Evolutionary conservation across 495 filamentous ascomycete species (phyloP).

Genomic region (Lasiosphaeria miniovina): DNA sequence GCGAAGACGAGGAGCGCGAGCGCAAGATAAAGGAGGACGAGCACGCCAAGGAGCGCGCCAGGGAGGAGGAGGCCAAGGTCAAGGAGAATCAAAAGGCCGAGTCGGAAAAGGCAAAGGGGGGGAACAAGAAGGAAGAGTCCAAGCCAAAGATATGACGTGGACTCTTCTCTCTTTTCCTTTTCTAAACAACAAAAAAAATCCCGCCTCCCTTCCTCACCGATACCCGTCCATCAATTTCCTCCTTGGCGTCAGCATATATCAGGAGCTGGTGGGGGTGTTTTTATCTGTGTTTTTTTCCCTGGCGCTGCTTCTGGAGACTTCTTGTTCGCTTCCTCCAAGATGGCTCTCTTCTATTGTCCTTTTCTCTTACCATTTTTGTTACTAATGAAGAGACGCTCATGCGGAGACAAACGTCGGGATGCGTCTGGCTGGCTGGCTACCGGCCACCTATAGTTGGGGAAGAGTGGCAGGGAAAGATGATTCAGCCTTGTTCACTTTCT

Average conservation of each 20-base stretch:
- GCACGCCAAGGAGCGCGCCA: slow-evolving; percentile 10
- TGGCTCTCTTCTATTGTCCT: no score
- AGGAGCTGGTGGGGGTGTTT: neutral
- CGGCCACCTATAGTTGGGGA: neutral
- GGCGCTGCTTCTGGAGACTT: neutral
- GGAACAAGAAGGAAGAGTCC: neutral
- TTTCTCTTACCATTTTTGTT: neutral
- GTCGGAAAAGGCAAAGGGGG: no score
- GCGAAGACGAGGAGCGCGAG: slow-evolving; percentile 19
- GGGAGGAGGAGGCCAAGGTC: neutral
- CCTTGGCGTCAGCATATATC: neutral
- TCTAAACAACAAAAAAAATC: neutral
- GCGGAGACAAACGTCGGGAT: neutral
- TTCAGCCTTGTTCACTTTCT: no score
- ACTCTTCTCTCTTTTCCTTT: neutral
- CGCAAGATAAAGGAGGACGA: slow-evolving; percentile 19
- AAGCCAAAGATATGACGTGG: neutral
- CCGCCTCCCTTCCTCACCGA: no score
- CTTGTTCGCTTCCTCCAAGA: no score
- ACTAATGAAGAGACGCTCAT: neutral
- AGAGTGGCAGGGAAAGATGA: no score
- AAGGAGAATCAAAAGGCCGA: neutral
- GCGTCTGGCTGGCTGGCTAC: neutral
- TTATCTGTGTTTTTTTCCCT: neutral
- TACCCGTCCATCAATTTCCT: neutral